Percentiles rank a stretch among this genome's conserved stretches.
These are phyloP conservation scores for Pichia scutulata DNA, from an alignment of 805 yeast genomes.

Conservation along the genomic window DNA sequence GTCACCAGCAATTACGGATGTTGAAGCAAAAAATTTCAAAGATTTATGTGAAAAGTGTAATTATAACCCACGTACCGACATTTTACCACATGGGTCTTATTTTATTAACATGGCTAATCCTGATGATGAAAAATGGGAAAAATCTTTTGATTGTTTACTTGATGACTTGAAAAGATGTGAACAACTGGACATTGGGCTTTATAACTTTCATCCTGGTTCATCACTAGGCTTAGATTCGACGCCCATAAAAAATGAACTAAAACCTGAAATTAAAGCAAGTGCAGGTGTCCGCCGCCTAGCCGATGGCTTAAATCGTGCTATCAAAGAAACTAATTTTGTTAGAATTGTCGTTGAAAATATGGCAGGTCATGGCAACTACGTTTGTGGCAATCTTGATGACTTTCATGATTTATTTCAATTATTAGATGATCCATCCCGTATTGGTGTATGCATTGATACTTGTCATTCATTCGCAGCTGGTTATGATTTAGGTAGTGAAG, in stretches of 20 bases:
- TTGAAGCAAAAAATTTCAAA: constrained; percentile 62
- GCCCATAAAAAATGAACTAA: constrained; percentile 34
- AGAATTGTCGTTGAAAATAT: constrained; percentile 89
- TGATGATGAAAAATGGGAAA: constrained; percentile 66
- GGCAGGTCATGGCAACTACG: constrained; percentile 94
- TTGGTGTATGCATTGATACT: constrained; percentile 96
- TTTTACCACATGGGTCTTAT: constrained; percentile 92
- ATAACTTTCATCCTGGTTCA: constrained; percentile 93
- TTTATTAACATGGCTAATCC: constrained; percentile 91
- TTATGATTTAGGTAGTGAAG: constrained; percentile 66
- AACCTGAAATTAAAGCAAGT: constrained; percentile 1
- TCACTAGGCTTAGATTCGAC: constrained; percentile 61
- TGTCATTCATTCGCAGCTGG: constrained; percentile 98
- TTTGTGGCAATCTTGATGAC: constrained; percentile 78
- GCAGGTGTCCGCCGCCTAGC: constrained; percentile 48
- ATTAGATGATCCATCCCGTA: constrained; percentile 72
- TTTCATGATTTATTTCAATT: constrained; percentile 63
- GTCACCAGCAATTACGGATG: constrained; percentile 63
- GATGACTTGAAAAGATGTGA: constrained; percentile 91
- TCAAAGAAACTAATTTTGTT: constrained; percentile 64
- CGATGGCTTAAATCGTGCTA: constrained; percentile 69
- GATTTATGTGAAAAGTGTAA: constrained; percentile 52
- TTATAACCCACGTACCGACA: constrained; percentile 68
- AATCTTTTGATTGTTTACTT: constrained; percentile 67
- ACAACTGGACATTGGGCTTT: constrained; percentile 69